Evolutionary conservation across 2,329 filamentous ascomycete genomes (phyloP).

Genomic region (Penicillium sp.): DNA sequence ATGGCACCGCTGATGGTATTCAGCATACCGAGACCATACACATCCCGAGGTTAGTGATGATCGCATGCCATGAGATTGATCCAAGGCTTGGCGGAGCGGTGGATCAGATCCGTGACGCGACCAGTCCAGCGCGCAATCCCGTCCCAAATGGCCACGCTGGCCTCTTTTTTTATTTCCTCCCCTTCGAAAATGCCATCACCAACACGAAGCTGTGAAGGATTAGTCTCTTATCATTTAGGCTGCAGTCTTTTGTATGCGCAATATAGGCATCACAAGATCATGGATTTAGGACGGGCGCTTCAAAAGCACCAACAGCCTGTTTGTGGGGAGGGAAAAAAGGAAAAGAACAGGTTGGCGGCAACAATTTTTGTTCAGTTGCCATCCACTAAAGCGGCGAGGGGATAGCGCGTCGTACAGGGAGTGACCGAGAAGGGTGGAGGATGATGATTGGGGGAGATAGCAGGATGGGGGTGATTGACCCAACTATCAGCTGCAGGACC

Average conservation of each 20-base stretch:
- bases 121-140: constrained; percentile 18
- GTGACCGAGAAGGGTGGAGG: constrained; percentile 22
- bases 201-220: background rate
- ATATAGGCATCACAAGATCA: background rate
- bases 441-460: constrained; percentile 29
- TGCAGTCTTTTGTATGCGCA: background rate
- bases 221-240: background rate
- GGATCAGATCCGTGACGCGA: constrained; percentile 14
- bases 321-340: constrained; percentile 10
- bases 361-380: constrained; percentile 38
- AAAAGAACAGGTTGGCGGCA: constrained; percentile 17
- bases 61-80: constrained; percentile 23
- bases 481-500: constrained; percentile 30
- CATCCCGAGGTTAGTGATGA: constrained; percentile 3
- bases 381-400: constrained; percentile 35
- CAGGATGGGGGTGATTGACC: constrained; percentile 15
- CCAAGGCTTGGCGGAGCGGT: constrained; percentile 20
- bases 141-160: constrained; percentile 22
- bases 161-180: constrained; percentile 4
- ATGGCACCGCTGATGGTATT: background rate
- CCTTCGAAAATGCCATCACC: background rate
- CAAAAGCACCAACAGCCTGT: background rate
- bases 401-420: constrained; percentile 32
- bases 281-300: background rate
- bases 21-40: constrained; percentile 11